phyloP scores from a whole-genome alignment of 139 green algal species.

The Micromonas pusilla region DNA sequence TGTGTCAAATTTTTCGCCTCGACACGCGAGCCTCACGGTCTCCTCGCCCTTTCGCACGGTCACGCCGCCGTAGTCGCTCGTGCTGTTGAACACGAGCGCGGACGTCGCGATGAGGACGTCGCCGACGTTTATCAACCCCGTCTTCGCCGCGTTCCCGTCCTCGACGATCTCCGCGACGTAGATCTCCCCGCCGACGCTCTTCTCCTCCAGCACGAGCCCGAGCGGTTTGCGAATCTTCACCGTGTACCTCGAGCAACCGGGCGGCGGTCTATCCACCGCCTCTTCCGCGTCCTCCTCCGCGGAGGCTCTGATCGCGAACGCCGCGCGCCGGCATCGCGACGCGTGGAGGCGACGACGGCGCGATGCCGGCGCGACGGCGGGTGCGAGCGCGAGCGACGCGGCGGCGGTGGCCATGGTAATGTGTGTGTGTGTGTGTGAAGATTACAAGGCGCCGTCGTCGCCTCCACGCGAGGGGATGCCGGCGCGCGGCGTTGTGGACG shows the following conservation, averaged over 20 bases:
- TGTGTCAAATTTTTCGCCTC: slow-evolving; percentile 31
- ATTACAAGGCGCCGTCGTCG: no score
- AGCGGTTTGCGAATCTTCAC: slow-evolving; percentile 21
- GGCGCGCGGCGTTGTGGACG: no score
- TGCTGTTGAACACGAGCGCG: background rate
- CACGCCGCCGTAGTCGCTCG: slow-evolving; percentile 21
- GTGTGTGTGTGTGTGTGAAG: no score
- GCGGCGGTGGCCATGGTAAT: no score
- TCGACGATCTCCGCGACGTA: slow-evolving; percentile 21
- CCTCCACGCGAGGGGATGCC: no score
- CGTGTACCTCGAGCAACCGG: slow-evolving; percentile 1
- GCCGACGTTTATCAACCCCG: background rate
- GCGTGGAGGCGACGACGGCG: no score
- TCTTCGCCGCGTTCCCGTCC: background rate
- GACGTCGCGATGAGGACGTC: slow-evolving; percentile 4
- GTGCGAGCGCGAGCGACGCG: no score
- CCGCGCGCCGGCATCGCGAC: background rate
- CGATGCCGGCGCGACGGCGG: no score
- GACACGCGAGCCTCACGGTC: background rate
- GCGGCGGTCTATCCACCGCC: slow-evolving; percentile 1
- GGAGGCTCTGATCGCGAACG: background rate
- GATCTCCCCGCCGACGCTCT: background rate
- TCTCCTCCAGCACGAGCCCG: slow-evolving; percentile 14
- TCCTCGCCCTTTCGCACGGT: slow-evolving; percentile 12
- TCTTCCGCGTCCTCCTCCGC: no score